These are phyloP conservation scores for Rosa hybrid DNA, from an alignment of 331 rosid species.

Conservation along the genomic window DNA sequence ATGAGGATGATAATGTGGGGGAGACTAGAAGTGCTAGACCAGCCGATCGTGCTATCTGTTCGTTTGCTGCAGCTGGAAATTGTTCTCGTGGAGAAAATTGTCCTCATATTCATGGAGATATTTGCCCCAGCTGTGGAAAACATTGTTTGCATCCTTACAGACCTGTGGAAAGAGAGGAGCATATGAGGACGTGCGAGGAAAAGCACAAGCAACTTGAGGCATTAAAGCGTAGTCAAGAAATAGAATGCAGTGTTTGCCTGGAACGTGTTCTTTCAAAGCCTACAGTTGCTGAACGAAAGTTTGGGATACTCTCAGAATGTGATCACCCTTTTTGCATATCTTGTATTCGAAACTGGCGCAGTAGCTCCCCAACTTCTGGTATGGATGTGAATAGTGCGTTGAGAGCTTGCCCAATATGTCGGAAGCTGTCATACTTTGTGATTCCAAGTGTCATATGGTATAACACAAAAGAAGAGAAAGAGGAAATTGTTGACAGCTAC, in stretches of 20 bases:
- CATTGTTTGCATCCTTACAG: constrained; percentile 89
- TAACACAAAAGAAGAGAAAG: constrained; percentile 72
- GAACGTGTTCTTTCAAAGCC: constrained; percentile 92
- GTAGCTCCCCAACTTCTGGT: constrained; percentile 84
- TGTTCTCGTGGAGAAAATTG: constrained; percentile 91
- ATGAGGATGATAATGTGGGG: constrained; percentile 42
- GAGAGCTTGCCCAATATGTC: constrained; percentile 96
- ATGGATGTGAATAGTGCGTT: constrained; percentile 86
- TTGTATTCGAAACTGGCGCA: constrained; percentile 97
- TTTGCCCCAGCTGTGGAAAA: constrained; percentile 85
- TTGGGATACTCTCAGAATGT: constrained; percentile 93
- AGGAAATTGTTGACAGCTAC: constrained; percentile 85
- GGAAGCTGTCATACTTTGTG: constrained; percentile 89
- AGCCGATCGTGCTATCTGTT: constrained; percentile 74
- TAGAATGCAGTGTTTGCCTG: constrained; percentile 96
- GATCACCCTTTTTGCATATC: constrained; percentile 96
- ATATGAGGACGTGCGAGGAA: constrained; percentile 60
- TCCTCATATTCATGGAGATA: constrained; percentile 87
- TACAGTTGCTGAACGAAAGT: constrained; percentile 79
- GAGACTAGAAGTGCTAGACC: constrained; percentile 48
- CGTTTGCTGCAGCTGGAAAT: constrained; percentile 93
- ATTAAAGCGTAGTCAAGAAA: constrained; percentile 84
- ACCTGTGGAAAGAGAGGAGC: constrained; percentile 84
- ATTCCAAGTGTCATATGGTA: constrained; percentile 99
- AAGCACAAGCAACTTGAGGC: constrained; percentile 84